Percentiles rank a stretch among this genome's conserved stretches.
These are phyloP conservation scores for Trichoderma sp. DNA, from an alignment of 2,329 filamentous ascomycete genomes.

Conservation along the genomic window DNA sequence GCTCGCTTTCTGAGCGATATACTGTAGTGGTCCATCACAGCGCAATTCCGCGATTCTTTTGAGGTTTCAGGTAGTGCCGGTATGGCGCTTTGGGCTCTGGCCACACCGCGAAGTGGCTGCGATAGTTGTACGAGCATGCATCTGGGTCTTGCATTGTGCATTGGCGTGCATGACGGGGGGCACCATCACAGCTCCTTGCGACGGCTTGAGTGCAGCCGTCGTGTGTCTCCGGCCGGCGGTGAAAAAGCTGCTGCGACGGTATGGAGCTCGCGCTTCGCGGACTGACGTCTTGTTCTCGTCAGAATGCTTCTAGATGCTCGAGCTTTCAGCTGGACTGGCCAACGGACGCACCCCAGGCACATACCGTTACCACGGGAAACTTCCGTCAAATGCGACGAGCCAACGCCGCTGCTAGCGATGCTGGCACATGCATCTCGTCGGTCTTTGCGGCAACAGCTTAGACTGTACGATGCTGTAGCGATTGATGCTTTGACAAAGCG, in stretches of 20 bases:
- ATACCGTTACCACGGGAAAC: slow-evolving; percentile 2
- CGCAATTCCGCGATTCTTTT: neutral
- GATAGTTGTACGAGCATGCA: neutral
- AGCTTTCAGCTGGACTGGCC: slow-evolving; percentile 25
- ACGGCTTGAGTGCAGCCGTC: slow-evolving; percentile 11
- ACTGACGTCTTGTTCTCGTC: slow-evolving; percentile 26
- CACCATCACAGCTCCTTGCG: slow-evolving; percentile 21
- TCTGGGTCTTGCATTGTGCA: slow-evolving; percentile 21
- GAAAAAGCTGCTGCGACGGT: slow-evolving; percentile 10
- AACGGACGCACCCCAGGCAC: slow-evolving; percentile 8
- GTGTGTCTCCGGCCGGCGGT: slow-evolving; percentile 22
- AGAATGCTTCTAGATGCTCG: slow-evolving; percentile 26
- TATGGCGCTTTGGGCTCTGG: slow-evolving; percentile 16
- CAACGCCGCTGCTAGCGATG: neutral
- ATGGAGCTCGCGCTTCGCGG: slow-evolving; percentile 8
- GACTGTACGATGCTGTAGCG: neutral
- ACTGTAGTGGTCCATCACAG: neutral
- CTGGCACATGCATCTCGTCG: neutral
- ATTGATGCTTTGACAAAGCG: neutral
- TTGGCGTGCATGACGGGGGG: slow-evolving; percentile 27
- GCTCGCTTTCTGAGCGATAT: neutral
- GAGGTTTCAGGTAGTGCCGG: neutral
- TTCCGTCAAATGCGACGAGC: neutral
- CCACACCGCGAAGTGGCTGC: slow-evolving; percentile 17
- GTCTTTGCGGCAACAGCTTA: neutral